Evolutionary conservation across 2,329 filamentous ascomycete species (phyloP).

Genomic region (Ceratocystis harringtonii): DNA sequence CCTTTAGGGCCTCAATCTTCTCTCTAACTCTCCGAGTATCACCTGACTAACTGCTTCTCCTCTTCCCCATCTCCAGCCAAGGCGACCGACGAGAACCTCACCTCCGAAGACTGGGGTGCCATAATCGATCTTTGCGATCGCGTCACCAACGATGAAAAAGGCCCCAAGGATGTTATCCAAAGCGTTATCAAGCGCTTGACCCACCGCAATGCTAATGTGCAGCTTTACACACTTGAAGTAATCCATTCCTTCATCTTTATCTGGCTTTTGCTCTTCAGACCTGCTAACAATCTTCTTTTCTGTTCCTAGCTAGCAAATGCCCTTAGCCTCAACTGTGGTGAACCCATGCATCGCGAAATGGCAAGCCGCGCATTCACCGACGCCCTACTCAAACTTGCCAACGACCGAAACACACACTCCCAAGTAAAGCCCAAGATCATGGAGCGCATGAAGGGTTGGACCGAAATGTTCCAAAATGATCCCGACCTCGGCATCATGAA

Average conservation of each 20-base stretch:
- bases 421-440: slow-evolving; percentile 96
- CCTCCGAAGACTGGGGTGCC: slow-evolving; percentile 56
- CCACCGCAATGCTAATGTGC: slow-evolving; percentile 89
- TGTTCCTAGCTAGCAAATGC: slow-evolving; percentile 62
- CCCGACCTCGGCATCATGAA: slow-evolving; percentile 95
- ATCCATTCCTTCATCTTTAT: slow-evolving; percentile 2
- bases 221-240: slow-evolving; percentile 84
- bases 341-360: slow-evolving; percentile 74
- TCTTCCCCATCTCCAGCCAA: slow-evolving; percentile 31
- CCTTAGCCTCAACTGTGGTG: slow-evolving; percentile 80
- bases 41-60: background rate
- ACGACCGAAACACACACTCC: slow-evolving; percentile 87
- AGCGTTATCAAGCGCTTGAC: slow-evolving; percentile 84
- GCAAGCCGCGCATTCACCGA: slow-evolving; percentile 90
- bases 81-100: slow-evolving; percentile 96
- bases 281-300: background rate
- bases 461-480: slow-evolving; percentile 81
- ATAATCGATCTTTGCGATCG: slow-evolving; percentile 51
- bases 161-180: slow-evolving; percentile 70
- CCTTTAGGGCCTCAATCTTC: slow-evolving; percentile 12
- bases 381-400: slow-evolving; percentile 74
- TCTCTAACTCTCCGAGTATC: slow-evolving; percentile 7
- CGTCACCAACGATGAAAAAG: slow-evolving; percentile 38
- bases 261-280: background rate
- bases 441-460: slow-evolving; percentile 93